phyloP scores from a whole-genome alignment of 2,329 filamentous ascomycete genomes.

The Diplodia intermedia region DNA sequence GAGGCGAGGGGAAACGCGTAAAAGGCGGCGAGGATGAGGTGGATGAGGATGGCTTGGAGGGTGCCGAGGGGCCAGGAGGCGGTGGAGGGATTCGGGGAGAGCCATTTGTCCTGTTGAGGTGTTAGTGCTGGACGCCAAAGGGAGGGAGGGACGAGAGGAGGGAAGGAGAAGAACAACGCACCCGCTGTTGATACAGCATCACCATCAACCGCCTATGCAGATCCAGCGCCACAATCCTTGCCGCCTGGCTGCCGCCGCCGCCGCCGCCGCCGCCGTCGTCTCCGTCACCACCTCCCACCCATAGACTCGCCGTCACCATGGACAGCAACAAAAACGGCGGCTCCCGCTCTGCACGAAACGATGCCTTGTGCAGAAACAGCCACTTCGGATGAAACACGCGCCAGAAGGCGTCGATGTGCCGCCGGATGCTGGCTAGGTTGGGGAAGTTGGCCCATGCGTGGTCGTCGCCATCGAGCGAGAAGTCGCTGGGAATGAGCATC shows the following conservation, averaged over 20 bases:
- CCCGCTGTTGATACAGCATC: constrained; percentile 19
- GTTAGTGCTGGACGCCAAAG: neutral
- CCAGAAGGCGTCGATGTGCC: constrained; percentile 16
- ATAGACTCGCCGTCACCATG: constrained; percentile 27
- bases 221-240: constrained; percentile 9
- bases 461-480: constrained; percentile 1
- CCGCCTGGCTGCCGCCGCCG: neutral
- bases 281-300: neutral
- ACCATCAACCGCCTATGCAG: constrained; percentile 10
- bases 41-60: constrained; percentile 26
- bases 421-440: neutral
- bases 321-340: constrained; percentile 26
- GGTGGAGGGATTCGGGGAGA: neutral
- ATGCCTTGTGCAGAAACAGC: constrained; percentile 26
- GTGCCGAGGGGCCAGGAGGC: constrained; percentile 21
- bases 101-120: constrained; percentile 6
- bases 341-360: constrained; percentile 22
- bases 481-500: constrained; percentile 12
- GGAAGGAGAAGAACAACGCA: neutral
- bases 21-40: constrained; percentile 17
- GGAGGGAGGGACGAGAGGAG: neutral
- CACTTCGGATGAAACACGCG: constrained; percentile 17
- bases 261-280: neutral
- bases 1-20: constrained; percentile 13
- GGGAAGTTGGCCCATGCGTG: constrained; percentile 27